phyloP scores from a whole-genome alignment of 1,284 basidiomycete genomes.

The Malassezia brasiliensis region DNA sequence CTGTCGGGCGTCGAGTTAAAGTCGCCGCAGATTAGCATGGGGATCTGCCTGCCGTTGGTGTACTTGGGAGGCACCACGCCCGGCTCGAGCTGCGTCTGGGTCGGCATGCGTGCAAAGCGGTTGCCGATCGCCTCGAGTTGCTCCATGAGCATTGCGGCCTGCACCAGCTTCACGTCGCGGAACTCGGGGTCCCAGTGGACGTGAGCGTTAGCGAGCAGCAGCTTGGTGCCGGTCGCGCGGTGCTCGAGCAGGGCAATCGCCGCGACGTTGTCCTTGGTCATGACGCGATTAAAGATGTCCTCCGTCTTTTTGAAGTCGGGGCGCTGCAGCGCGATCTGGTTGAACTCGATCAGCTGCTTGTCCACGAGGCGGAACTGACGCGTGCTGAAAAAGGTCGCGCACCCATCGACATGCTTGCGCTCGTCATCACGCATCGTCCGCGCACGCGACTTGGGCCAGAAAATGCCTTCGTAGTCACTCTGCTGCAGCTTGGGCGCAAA shows the following conservation, averaged over 20 bases:
- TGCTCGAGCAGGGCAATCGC: constrained; percentile 80
- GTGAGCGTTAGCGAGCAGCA: constrained; percentile 84
- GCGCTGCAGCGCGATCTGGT: constrained; percentile 80
- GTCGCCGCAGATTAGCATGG: constrained; percentile 82
- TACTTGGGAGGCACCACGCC: constrained; percentile 57
- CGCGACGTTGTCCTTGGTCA: constrained; percentile 90
- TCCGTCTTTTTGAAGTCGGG: constrained; percentile 96
- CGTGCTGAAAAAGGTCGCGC: constrained; percentile 89
- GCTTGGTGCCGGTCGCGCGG: constrained; percentile 69
- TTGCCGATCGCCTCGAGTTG: constrained; percentile 81
- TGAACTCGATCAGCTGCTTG: constrained; percentile 89
- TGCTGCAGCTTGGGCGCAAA: constrained; percentile 68
- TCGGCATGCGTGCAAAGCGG: constrained; percentile 73
- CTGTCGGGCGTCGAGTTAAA: constrained; percentile 81
- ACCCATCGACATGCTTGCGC: constrained; percentile 81
- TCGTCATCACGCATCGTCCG: constrained; percentile 86
- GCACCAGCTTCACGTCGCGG: constrained; percentile 94
- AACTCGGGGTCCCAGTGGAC: constrained; percentile 88
- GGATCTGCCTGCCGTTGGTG: constrained; percentile 74
- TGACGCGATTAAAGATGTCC: constrained; percentile 98
- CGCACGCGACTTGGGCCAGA: constrained; percentile 86
- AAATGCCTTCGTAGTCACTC: constrained; percentile 80
- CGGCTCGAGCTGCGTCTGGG: constrained; percentile 52
- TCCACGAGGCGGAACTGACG: constrained; percentile 81
- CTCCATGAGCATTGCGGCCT: constrained; percentile 81